These are phyloP conservation scores for Nigrospora sphaerica DNA, from an alignment of 2,329 filamentous ascomycete genomes.

Conservation along the genomic window DNA sequence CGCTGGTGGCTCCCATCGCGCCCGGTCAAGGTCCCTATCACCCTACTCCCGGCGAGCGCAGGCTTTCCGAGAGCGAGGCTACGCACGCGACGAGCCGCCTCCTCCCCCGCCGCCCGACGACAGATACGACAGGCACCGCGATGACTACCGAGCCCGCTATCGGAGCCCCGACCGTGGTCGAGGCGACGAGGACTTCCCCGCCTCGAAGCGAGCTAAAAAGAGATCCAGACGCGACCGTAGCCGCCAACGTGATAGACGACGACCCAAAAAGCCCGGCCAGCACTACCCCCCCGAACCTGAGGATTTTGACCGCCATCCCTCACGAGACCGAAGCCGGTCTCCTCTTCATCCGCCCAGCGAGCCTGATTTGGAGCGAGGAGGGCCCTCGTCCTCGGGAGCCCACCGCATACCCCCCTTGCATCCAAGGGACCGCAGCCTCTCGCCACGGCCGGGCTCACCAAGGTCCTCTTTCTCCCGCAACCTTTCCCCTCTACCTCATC, in stretches of 20 bases:
- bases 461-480: conserved; percentile 22
- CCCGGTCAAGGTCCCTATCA: conserved; percentile 14
- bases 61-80: conserved; percentile 13
- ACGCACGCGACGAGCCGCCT: conserved; percentile 13
- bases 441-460: conserved; percentile 17
- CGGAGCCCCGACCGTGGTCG: conserved; percentile 30
- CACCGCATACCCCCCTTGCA: conserved; percentile 8
- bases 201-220: conserved; percentile 27
- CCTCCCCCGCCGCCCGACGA: conserved; percentile 17
- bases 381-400: conserved; percentile 8
- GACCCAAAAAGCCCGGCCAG: conserved; percentile 11
- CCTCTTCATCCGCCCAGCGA: conserved; percentile 14
- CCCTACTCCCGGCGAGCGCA: conserved; percentile 14
- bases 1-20: conserved; percentile 9
- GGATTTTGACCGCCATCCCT: conserved; percentile 11
- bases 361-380: conserved; percentile 11
- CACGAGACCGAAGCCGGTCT: conserved; percentile 17
- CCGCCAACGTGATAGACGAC: conserved; percentile 19
- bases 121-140: conserved; percentile 21
- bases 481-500: conserved; percentile 17
- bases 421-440: conserved; percentile 16
- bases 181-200: conserved; percentile 23
- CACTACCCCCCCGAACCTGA: conserved; percentile 7
- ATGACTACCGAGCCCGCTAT: conserved; percentile 26
- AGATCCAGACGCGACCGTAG: conserved; percentile 31